Conservation (phyloP, 495 filamentous ascomycete genomes). For the Arthonia radiata region DNA sequence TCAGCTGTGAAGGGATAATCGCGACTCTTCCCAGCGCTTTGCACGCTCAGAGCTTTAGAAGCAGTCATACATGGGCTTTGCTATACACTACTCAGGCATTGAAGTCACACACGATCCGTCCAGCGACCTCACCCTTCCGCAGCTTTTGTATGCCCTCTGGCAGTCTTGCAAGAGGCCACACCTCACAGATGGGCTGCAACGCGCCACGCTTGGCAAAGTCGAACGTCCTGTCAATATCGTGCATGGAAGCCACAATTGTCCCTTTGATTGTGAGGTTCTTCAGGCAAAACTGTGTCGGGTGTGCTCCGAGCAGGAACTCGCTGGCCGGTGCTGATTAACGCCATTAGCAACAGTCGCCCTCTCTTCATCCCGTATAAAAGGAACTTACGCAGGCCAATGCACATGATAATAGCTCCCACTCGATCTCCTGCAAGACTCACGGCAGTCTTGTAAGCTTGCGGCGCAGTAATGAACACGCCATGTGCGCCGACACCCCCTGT, state of each 20-base stretch:
- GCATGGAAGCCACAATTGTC: conserved; percentile 21
- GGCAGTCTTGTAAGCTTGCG: conserved; percentile 16
- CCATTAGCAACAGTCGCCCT: background rate
- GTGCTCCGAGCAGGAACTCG: conserved; percentile 14
- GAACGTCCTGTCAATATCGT: conserved; percentile 19
- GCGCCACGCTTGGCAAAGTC: conserved; percentile 22
- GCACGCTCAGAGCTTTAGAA: no score
- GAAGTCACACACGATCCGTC: conserved; percentile 25
- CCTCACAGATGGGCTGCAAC: conserved; percentile 14
- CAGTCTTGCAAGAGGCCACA: conserved; percentile 8
- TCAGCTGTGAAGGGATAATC: no score
- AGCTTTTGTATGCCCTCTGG: conserved; percentile 14
- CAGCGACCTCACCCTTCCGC: conserved; percentile 19
- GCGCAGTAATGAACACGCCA: conserved; percentile 25
- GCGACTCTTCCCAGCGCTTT: no score
- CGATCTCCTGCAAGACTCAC: conserved; percentile 15
- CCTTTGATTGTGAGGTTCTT: conserved; percentile 22
- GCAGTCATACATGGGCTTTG: no score
- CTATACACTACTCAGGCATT: no score
- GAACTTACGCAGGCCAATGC: conserved; percentile 11
- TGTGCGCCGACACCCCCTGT: conserved; percentile 23
- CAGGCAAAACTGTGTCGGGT: conserved; percentile 19
- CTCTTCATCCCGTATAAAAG: background rate
- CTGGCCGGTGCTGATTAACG: conserved; percentile 10
- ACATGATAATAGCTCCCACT: conserved; percentile 21